Base-by-base conservation (phyloP, 2,329 filamentous ascomycete species). In the Fusarium sublunatum region DNA sequence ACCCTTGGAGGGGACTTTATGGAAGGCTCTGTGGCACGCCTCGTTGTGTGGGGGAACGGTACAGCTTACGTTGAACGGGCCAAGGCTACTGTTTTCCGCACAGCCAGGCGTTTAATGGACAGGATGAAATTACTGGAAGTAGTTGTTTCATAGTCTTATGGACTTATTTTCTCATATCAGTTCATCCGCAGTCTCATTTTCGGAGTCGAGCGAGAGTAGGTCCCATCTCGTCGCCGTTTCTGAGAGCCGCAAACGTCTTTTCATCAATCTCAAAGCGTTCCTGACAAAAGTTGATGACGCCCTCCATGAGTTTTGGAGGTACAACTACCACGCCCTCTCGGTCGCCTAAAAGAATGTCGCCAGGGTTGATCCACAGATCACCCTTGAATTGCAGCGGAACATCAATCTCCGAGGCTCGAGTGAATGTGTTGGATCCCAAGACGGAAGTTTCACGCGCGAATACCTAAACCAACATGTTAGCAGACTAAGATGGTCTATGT, bases 361-460 rank as follows among this genome's bases (percentile, higher is more conserved):
- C 71, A 0, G 73, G 72, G 26, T 73, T 61, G 2, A 75, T 56
- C 72, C 70, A 72, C 2, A 74, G 44, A n/a, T 70, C 66, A 0
- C 55, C 65, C 12, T 69, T 60, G 43, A 71, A 68, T 13, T 70
- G 67, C 6, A 74, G 49, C 1, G 72, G 68, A 7, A 74, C 52
- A 31, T 75, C 69, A 28, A 73, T 51, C 15, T 61, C 52, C 0
- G 72, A 74, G 4, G 72, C 67, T 22, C 66, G 41, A 7, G 72
- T 73, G 36, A 73, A 75, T 1, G 67, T 69, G 26, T 73, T 73
- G 4, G 72, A 74, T 7, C 73, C 72, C 3, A 74, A 43, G 8
- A 74, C 68, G 3, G 72, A 73, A 1, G 60, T 69, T 6, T 54
- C 64, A 7, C 64, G 53, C 2, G 73, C 67, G 35, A 74, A 75